These are phyloP conservation scores for Polytrichum commune DNA, from an alignment of 225 moss, liverwort and hornwort genomes.

Conservation along the genomic window DNA sequence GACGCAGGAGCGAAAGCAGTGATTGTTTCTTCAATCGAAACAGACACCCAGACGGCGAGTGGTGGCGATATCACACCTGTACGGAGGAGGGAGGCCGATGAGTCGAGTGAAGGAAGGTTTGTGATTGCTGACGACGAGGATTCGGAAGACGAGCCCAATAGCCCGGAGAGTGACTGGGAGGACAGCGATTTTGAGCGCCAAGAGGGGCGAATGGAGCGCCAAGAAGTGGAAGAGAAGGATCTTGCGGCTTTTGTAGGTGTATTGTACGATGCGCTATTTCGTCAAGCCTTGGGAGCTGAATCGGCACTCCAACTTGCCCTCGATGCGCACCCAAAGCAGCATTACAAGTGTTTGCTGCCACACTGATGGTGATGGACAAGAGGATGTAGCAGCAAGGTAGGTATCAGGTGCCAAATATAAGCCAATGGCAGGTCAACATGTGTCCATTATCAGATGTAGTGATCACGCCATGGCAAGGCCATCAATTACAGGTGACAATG, in stretches of 20 bases:
- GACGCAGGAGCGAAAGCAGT: conserved; percentile 97
- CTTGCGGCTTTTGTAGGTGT: conserved; percentile 68
- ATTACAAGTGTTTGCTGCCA: conserved; percentile 71
- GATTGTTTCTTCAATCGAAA: conserved; percentile 70
- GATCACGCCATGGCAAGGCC: too few relatives aligned
- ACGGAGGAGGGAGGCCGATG: conserved; percentile 42
- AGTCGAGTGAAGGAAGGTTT: conserved; percentile 53
- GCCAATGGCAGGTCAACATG: too few relatives aligned
- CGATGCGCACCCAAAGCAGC: conserved; percentile 82
- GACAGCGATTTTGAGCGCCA: conserved; percentile 71
- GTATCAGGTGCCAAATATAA: too few relatives aligned
- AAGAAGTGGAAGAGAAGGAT: conserved; percentile 80
- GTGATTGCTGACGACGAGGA: conserved; percentile 78
- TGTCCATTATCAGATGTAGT: too few relatives aligned
- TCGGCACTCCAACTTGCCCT: conserved; percentile 70
- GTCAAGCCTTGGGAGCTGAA: conserved; percentile 73
- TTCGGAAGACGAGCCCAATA: conserved; percentile 51
- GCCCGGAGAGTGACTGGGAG: conserved; percentile 88
- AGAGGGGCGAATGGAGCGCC: conserved; percentile 59
- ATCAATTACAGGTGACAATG: too few relatives aligned
- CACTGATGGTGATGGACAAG: not conserved
- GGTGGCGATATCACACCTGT: conserved; percentile 41
- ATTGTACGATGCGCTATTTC: conserved; percentile 83
- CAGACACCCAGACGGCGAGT: conserved; percentile 35
- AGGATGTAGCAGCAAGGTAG: too few relatives aligned